Base-by-base conservation (phyloP, 2,329 filamentous ascomycete genomes). In the Talaromyces sp. region DNA sequence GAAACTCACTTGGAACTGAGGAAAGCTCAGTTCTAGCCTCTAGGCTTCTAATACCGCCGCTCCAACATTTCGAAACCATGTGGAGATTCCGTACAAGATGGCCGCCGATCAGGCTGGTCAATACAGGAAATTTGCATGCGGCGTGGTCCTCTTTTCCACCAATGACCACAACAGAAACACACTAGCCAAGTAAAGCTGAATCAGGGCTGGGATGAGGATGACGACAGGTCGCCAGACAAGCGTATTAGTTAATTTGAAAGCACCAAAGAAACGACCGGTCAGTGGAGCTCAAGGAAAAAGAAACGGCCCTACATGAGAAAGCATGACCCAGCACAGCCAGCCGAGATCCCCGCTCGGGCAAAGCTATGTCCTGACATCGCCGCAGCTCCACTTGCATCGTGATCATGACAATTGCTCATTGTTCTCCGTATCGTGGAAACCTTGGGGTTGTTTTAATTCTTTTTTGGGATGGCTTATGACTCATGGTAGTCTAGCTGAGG, bases 121-220 rank as follows among this genome's bases (percentile, higher is more conserved):
- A 56, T 56, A 48, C 41, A 56, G 43, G 53, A 50, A 56, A 50
- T 56, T 48, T 50, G 40, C 28, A 36, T 22, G 53, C 22, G 43
- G 40, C 53, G 39, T 41, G 36, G 33, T 40, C 41, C 37, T 21
- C 22, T 39, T 33, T 21, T 48, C 36, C 21, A 35, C 48, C 48
- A 52, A 39, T 52, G 33, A 39, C 13, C 13, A 17, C 17, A 37
- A 52, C 35, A 52, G 21, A 37, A 36, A 52, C 19, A 31, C n/a
- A 22, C 53, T 25, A 56, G 25, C 11, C 39, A 10, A 28, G 25
- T 17, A 21, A 19, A 48, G 53, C 9, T 31, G 28, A 28, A 25
- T 56, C 48, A 37, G 5, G 43, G 25, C 43, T 35, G 33, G 45
- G 31, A 51, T 15, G 48, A 15, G 5, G 31, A 56, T 39, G 31